Base-by-base conservation (phyloP, 495 filamentous ascomycete species). In the Ramalina peruviana region DNA sequence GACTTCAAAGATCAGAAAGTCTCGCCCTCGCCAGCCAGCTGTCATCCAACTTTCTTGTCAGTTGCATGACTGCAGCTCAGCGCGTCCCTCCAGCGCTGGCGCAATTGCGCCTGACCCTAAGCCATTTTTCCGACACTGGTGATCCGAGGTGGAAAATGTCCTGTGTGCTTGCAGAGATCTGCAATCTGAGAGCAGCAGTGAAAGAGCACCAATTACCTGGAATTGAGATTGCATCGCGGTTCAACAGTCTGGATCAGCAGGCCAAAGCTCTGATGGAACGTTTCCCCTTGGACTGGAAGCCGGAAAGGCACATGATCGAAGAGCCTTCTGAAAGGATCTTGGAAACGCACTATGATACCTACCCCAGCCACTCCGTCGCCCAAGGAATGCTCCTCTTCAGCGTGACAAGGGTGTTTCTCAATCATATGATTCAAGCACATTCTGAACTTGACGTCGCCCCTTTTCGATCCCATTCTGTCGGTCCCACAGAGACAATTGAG, bases 351-450 rank as follows among this genome's bases (percentile, higher is more conserved):
- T 63, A 43, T 43, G 55, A 66, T 27, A 21, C 48, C 10, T 67
- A 66, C 23, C 41, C 49, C 1, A 26, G 57, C 48, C 57, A 61
- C n/a, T 39, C 46, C 30, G 21, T 61, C 3, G 51, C 52, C 20
- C 56, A 62, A 25, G 46, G 48, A n/a, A 56, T 55, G 55, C 63
- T 66, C 50, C 49, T 62, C 6, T 13, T 58, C 13, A 48, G 63
- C 5, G 15, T 62, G 9, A 46, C 52, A 6, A 44, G 65, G 20
- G 65, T 67, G 25, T 44, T 65, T 2, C 46, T 67, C 4, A 60
- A 63, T 47, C 60, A 45, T 15, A 21, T 20, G 21, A 65, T 42
- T 23, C 51, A 33, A 12, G 12, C 4, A 3, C 46, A 58, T 3
- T 38, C 37, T 17, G 42, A 42, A 19, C 17, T 23, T 23, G 21